Evolutionary conservation across 2,329 filamentous ascomycete genomes (phyloP), one percentile per base, ranked within the genome.

Genomic region (Fusarium coffeatum): DNA sequence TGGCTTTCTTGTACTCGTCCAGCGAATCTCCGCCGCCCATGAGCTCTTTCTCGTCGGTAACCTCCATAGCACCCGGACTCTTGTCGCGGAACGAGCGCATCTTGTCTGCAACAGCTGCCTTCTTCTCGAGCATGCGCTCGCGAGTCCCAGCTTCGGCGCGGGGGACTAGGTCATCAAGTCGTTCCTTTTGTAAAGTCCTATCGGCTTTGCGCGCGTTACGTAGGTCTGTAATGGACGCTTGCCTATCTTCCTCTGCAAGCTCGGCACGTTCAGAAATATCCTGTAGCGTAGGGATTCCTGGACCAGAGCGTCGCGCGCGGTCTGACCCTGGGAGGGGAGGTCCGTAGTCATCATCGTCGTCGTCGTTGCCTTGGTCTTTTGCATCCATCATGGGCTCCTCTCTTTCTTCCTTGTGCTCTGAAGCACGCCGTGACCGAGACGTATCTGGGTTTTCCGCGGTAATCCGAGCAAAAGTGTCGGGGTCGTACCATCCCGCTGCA

Each of bases 401-500:
- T 30, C 34, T 59, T 62, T 69, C 59, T n/a, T 64, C 48, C 22
- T 67, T 62, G 15, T 59, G 63, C 27, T 59, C 59, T 25, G 70
- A 58, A 20, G 30, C 48, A 51, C 49, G 28, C 25, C 48, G 53
- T 46, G 9, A 34, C 28, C 34, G 63, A 50, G 66, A 27, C 20
- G 46, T 63, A 55, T 46, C 62, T 15, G 67, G 54, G 2, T 62
- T 65, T 68, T 74, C 78, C 12, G 79, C 77, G 30, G 78, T 69
- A 11, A 81, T 79, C 25, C 78, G 76, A 37, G 74, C 72, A 66
- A 93, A 88, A 69, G 89, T 92, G 61, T 87, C 87, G 10, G 94
- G 92, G 76, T 97, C 93, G 80, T 98, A 99, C 95, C 95, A 99
- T 48, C 93, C 93, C 79, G 95, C 91, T 7, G 92, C 91, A 68